Base-by-base conservation (phyloP, 2,329 filamentous ascomycete species). In the Aspergillus udagawae region DNA sequence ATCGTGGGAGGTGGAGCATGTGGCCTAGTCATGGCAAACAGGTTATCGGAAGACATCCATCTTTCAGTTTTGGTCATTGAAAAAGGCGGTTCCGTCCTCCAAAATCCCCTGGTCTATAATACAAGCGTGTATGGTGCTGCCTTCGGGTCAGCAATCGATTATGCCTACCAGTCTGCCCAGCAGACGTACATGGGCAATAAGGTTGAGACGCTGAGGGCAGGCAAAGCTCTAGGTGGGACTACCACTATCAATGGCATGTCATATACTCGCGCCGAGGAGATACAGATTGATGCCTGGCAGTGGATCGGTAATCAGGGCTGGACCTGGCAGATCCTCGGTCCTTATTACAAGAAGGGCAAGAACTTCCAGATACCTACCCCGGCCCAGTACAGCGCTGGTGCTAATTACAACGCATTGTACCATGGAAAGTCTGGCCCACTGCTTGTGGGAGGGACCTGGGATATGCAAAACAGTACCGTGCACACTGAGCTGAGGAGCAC, bases 161-260 rank as follows among this genome's bases (percentile, higher is more conserved):
- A 74, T 75, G 63, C 65, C 2, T 79, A 77, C 49, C 56, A 67
- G 53, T 77, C 71, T 21, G 69, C 63, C 4, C 67, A 69, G 14
- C 77, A 80, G 57, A 70, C 64, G 27, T 75, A 75, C 65, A 71
- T 65, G 2, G 68, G 61, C 8, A 66, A 67, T 27, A 55, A 35
- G 4, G 60, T 53, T 0, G 61, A 75, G 35, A 63, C 63, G 4
- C 66, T 77, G 49, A 67, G 67, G 48, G 73, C 74, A n/a, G 77
- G 76, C 2, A 79, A 75, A 59, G 76, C 73, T 0, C 61, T 79
- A 2, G 75, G 75, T 47, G 78, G 76, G 5, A 75, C 75, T 3
- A 77, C 73, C 17, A 67, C 70, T 9, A 77, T 80, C 53, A 79
- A 80, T 63, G 76, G 72, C 67, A 65, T 32, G 58, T 55, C 70